Percentiles rank a stretch among this genome's conserved stretches.
These are phyloP conservation scores for Nematodospora anomalae DNA, from an alignment of 1,139 yeast species.

Conservation along the genomic window DNA sequence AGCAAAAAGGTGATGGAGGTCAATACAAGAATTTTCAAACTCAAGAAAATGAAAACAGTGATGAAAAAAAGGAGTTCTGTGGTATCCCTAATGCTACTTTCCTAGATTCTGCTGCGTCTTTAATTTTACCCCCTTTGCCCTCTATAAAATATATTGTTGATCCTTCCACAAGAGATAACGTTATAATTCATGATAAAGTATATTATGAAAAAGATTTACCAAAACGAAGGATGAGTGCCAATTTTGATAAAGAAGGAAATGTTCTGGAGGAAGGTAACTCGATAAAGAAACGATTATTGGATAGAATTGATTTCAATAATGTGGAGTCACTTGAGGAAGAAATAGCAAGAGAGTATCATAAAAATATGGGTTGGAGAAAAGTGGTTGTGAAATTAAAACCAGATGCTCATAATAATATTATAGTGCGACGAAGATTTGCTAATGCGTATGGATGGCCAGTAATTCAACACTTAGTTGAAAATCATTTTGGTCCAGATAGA, in stretches of 20 bases:
- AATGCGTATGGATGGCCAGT: conserved; percentile 98
- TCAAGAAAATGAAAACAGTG: conserved; percentile 16
- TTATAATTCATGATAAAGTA: conserved; percentile 43
- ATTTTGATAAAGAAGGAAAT: not conserved
- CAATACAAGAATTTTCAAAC: conserved; percentile 36
- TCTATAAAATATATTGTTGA: conserved; percentile 67
- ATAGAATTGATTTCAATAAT: conserved; percentile 24
- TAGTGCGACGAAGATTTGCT: conserved; percentile 84
- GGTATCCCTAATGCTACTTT: conserved; percentile 70
- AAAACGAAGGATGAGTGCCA: conserved; percentile 5
- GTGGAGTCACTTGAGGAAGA: conserved; percentile 60
- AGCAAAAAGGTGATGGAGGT: conserved; percentile 24
- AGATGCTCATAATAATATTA: conserved; percentile 93
- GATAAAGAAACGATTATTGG: conserved; percentile 15
- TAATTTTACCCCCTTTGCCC: conserved; percentile 87
- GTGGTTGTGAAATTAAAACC: conserved; percentile 84
- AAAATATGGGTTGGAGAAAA: conserved; percentile 85
- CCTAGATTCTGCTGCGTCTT: conserved; percentile 77
- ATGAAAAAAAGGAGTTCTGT: conserved; percentile 18
- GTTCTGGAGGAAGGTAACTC: conserved; percentile 3
- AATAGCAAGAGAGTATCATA: conserved; percentile 88
- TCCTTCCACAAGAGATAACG: conserved; percentile 42
- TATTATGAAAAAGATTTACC: conserved; percentile 41
- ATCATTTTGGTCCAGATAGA: conserved; percentile 25
- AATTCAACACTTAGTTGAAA: conserved; percentile 67